Conservation (phyloP, 148 eudicot species). For the Fallopia convolvulus region DNA sequence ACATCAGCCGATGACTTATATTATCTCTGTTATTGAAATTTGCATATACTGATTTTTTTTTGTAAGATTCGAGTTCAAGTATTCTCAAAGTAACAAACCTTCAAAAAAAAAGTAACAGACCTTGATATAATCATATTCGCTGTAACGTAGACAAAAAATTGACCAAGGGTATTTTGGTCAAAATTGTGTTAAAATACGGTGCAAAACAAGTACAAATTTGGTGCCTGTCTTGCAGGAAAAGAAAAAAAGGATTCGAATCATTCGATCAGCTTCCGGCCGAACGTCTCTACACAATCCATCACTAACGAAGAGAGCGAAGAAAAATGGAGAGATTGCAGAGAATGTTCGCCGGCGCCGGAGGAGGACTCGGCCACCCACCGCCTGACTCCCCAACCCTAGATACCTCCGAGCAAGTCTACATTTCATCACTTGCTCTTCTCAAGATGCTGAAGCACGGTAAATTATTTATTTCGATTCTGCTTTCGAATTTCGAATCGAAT, state of each 20-base stretch:
- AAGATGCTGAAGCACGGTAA: constrained; percentile 97
- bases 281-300: background rate
- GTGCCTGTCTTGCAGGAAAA: background rate
- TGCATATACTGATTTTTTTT: too few species aligned
- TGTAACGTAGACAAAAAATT: too few species aligned
- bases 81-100: too few species aligned
- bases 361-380: constrained; percentile 78
- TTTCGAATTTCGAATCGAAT: constrained; percentile 9
- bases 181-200: too few species aligned
- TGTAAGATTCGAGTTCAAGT: too few species aligned
- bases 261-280: background rate
- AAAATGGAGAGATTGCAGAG: constrained; percentile 78
- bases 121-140: too few species aligned
- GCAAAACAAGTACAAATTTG: background rate
- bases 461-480: background rate
- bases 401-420: constrained; percentile 89
- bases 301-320: background rate
- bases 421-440: constrained; percentile 91
- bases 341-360: constrained; percentile 97
- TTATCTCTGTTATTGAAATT: too few species aligned
- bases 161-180: too few species aligned
- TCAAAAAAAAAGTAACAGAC: too few species aligned
- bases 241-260: background rate
- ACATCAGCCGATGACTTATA: too few species aligned
- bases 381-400: constrained; percentile 87